Conservation (phyloP, 2,329 filamentous ascomycete genomes). For the Microdochium bolleyi region DNA sequence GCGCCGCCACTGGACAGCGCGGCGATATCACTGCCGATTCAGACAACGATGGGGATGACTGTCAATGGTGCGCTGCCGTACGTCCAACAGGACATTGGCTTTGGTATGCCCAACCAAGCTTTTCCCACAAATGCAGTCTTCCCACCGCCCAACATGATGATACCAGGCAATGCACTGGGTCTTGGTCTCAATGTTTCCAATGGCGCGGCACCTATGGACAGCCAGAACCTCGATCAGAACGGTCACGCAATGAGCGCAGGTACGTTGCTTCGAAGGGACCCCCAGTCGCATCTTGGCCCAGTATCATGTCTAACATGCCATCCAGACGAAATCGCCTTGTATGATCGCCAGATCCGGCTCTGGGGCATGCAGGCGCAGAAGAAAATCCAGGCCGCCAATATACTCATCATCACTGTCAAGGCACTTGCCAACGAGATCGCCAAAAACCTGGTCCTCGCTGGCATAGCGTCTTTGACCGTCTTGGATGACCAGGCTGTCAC, state of each 20-base stretch:
- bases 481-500: slow-evolving; percentile 70
- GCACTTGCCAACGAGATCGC: slow-evolving; percentile 90
- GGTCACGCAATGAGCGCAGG: not conserved
- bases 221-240: not conserved
- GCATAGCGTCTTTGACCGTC: slow-evolving; percentile 83
- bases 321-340: slow-evolving; percentile 88
- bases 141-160: not conserved
- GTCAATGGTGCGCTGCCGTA: not conserved
- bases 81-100: not conserved
- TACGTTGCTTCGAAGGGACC: not conserved
- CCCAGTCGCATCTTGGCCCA: not conserved
- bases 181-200: slow-evolving; percentile 9
- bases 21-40: not conserved
- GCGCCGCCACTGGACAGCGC: not conserved
- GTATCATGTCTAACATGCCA: not conserved
- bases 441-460: slow-evolving; percentile 93
- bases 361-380: slow-evolving; percentile 97
- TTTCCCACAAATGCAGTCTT: slow-evolving; percentile 1
- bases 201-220: not conserved
- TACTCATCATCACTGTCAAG: slow-evolving; percentile 82
- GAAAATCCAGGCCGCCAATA: slow-evolving; percentile 80
- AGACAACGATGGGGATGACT: not conserved
- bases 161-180: not conserved
- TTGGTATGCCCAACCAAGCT: not conserved
- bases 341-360: slow-evolving; percentile 92